Base-by-base conservation (phyloP, 495 filamentous ascomycete species). In the Pyronema domesticum region DNA sequence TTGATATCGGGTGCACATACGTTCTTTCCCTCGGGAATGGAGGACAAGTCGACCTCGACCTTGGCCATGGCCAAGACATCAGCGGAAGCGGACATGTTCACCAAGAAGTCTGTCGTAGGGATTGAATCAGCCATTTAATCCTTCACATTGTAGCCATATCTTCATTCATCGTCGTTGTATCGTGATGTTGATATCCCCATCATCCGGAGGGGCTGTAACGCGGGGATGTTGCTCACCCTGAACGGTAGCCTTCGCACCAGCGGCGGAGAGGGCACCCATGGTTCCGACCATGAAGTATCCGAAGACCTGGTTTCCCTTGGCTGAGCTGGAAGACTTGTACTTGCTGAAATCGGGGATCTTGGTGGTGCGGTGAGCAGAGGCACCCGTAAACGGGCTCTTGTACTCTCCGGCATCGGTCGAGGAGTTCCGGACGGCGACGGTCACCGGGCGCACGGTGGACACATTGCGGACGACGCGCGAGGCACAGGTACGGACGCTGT, bases 11-110 rank as follows among this genome's bases (percentile, higher is more conserved):
- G 37, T 15, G 49, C 17, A 71, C 83, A 64, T 78, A 91, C 91
- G 73, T 99, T 99, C 84, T 96, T 99, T 78, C 93, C 91, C 76
- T 95, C 89, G 40, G 93, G 91, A 66, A 99, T 95, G 50, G 83
- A 68, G 61, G 74, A 72, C 57, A 99, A 82, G 68, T 94, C 85
- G 61, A 99, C 83, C 74, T 99, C 93, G 61, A 99, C 89, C 80
- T 99, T 99, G 67, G 93, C 93, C 79, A 95, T 88, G 67, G 93
- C 93, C 69, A 99, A 75, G 63, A 99, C 87, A 68, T 99, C 93
- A 69, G 93, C 93, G 53, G 93, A 99, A 57, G 93, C 93, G 68
- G 93, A 88, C 93, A 99, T 95, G 78, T 94, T 96, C 74, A 94
- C 88, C 42, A 99, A 76, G 81, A 99, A 96, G 73, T 96, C 91